Base-by-base conservation (phyloP, 805 yeast species). In the Suhomyces faveliae region DNA sequence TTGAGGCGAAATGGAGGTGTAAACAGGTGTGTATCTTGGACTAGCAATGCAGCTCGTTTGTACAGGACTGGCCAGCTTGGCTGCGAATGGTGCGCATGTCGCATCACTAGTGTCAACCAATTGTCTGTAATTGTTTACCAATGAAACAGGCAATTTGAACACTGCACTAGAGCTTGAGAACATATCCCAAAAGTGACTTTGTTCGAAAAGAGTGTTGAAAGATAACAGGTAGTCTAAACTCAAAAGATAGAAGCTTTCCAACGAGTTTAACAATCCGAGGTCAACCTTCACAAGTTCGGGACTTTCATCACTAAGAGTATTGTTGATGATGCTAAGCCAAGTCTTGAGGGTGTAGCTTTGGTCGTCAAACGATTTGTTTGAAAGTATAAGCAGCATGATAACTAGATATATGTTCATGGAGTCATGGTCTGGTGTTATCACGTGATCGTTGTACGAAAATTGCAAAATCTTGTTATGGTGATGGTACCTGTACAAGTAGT, bases 311-410 rank as follows among this genome's bases (percentile, higher is more conserved):
- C 43, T 30, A 6, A 47, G 47, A 24, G 52, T 47, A 23, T 47
- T 48, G 45, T 43, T 47, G 27, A 53, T 54, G 25, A 57, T 56
- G 42, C 49, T 56, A 11, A 53, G 48, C 83, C 83, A 75, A 20
- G 82, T 78, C 52, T 76, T 76, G 54, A 75, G 63, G 2, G 81
- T 76, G 51, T 76, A 78, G 37, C 76, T 70, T 44, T 74, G 79
- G 53, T 78, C 83, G 56, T 78, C 79, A 49, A 62, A 67, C 19
- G 73, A 62, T 58, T 78, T 78, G 58, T 78, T 68, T 24, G 70
- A 57, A 21, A 68, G 57, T 2, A 68, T 54, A 11, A 68, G 50
- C 13, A 68, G 53, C 23, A 54, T 57, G 7, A 66, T 45, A 3
- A 66, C 51, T 13, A 66, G 40, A 44, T 66, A 63, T 7, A 57